These are phyloP conservation scores for Sporobolomyces pararoseus DNA, from an alignment of 768 basidiomycete species.

Conservation along the genomic window DNA sequence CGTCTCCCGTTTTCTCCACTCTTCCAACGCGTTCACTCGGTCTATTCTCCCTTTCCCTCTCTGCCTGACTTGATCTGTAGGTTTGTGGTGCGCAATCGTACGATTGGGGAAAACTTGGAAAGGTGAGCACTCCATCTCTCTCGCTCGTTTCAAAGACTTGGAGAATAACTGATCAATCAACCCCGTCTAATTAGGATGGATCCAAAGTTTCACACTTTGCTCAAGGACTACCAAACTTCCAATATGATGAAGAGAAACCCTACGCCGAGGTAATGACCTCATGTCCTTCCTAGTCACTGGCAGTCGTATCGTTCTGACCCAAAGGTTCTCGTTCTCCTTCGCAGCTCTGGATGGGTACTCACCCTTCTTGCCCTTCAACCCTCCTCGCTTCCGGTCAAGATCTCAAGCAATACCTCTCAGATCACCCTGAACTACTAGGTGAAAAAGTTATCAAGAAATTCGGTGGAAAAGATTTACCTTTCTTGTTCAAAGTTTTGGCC, in stretches of 20 bases:
- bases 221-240: conserved; percentile 61
- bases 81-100: conserved; percentile 75
- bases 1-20: no score
- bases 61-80: neutral
- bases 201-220: conserved; percentile 89
- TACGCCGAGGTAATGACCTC: conserved; percentile 99
- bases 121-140: conserved; percentile 42
- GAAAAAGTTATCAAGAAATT: conserved; percentile 58
- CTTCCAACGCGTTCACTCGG: neutral
- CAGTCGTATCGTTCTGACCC: neutral
- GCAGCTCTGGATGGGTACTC: conserved; percentile 99
- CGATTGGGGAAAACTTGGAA: conserved; percentile 89
- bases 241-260: conserved; percentile 65
- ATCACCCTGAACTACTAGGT: conserved; percentile 68
- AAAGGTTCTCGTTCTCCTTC: neutral
- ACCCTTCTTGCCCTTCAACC: conserved; percentile 68
- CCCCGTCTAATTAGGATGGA: conserved; percentile 25
- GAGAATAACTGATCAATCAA: conserved; percentile 2
- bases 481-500: conserved; percentile 79
- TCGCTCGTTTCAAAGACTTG: neutral
- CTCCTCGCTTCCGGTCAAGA: conserved; percentile 55
- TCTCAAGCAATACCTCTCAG: conserved; percentile 61
- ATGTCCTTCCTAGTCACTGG: conserved; percentile 43
- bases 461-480: conserved; percentile 75
- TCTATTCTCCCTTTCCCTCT: neutral